Evolutionary conservation across 106 monocot species (phyloP).

Genomic region (Narthecium ossifragum): DNA sequence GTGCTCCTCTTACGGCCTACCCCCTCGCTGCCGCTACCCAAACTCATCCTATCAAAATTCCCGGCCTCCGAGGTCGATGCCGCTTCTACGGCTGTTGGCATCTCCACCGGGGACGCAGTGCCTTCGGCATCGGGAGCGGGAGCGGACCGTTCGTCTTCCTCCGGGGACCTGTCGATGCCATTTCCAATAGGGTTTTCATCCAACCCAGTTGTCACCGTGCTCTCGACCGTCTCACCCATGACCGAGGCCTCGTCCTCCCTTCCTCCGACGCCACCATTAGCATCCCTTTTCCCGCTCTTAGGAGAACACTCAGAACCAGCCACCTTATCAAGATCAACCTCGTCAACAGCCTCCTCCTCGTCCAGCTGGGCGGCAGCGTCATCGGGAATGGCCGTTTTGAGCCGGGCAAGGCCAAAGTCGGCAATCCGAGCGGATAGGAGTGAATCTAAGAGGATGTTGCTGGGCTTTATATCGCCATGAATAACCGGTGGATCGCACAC

Average conservation of each 20-base stretch:
- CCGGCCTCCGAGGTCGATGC: slow-evolving; percentile 53
- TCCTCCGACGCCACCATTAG: not conserved
- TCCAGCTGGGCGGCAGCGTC: not conserved
- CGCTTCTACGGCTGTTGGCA: slow-evolving; percentile 12
- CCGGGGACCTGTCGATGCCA: slow-evolving; percentile 19
- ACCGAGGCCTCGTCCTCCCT: slow-evolving; percentile 40
- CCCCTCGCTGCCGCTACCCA: slow-evolving; percentile 27
- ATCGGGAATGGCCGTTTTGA: slow-evolving; percentile 8
- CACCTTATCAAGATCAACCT: slow-evolving; percentile 1
- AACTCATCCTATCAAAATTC: slow-evolving; percentile 47
- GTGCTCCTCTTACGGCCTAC: slow-evolving; percentile 3
- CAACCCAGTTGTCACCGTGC: not conserved
- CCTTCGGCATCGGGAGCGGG: slow-evolving; percentile 16
- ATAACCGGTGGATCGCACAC: slow-evolving; percentile 63
- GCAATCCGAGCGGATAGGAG: slow-evolving; percentile 64
- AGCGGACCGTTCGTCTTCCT: slow-evolving; percentile 21
- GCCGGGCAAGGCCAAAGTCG: slow-evolving; percentile 78
- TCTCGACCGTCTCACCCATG: slow-evolving; percentile 46
- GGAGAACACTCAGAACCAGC: too few species aligned
- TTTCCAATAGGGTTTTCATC: too few species aligned
- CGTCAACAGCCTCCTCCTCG: slow-evolving; percentile 9
- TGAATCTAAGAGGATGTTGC: slow-evolving; percentile 86
- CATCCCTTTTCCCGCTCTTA: too few species aligned
- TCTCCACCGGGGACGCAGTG: slow-evolving; percentile 15
- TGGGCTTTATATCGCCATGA: slow-evolving; percentile 93